Evolutionary conservation across 1,139 yeast species (phyloP), one percentile per base, ranked within the genome.

Genomic region (Lodderomyces parapsilosis): DNA sequence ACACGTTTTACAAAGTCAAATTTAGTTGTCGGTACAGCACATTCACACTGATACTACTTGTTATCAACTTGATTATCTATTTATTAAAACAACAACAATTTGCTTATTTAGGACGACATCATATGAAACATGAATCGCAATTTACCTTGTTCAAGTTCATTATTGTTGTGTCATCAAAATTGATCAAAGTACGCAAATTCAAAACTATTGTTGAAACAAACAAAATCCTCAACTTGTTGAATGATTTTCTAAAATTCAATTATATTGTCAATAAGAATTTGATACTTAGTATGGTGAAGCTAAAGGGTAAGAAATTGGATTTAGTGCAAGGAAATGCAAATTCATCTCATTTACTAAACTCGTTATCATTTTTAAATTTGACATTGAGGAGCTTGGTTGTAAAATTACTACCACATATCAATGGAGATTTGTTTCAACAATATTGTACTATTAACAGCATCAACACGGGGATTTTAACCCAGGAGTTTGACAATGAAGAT

Each of bases 401-500:
- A 2, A 59, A 60, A 22, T 46, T 72, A 8, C 47, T 73, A 7
- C 74, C 76, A 0, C 49, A 53, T 23, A 44, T 69, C 38, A 69
- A 72, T 48, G 77, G 78, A 0, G 65, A 62, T 1, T 53, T 65
- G 8, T 57, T 74, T 33, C 76, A 74, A 47, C 69, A 69, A 48
- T 72, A 71, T 47, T 70, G 74, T 47, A 54, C 56, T 25, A 63
- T 72, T 14, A 71, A 74, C 47, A 62, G 62, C 39, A 59, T 72
- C 15, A 57, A 65, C 41, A 34, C 58, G 19, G 56, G 54, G 15
- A 45, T 49, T 6, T 42, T 60, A 8, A 49, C 46, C 20, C 53
- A 48, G 36, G 54, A 55, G 4, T 36, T 22, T 24, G 38, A 31
- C 8, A 52, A 46, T n/a, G 49, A 49, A 23, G 45, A 46, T 9